Evolutionary conservation across 2,329 filamentous ascomycete species (phyloP), one percentile per base, ranked within the genome.

Genomic region (Claviceps maximensis): DNA sequence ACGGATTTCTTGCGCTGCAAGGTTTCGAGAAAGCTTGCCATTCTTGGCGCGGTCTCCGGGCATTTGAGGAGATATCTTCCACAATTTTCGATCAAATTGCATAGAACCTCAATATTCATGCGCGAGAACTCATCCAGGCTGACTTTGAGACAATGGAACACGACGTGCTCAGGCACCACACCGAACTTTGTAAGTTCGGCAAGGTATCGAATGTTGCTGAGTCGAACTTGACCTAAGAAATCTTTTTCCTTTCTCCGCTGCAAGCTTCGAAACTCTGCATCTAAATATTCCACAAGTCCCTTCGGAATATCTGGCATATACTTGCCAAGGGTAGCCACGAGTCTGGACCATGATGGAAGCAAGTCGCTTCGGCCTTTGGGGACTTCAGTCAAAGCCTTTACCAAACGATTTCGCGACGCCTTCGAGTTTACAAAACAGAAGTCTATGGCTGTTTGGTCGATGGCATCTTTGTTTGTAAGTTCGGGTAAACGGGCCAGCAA

Each of bases 381-480:
- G 15, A 97, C 85, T 59, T 98, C 93, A 47, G 94, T 91, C 47
- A 98, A 74, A 31, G 89, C 87, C 68, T 96, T 97, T 65, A 97
- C 78, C 2, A 98, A 78, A 49, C 93, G 82, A 66, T 98, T 98
- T 33, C 94, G 83, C 0, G 94, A 98, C 10, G 93, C 93, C 65
- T 98, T 98, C 1, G 93, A 98, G 67, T 98, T 98, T 55, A 98
- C 75, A 63, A 96, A 98, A 70, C 93, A 97, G 65, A 98, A 98
- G 63, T 97, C 91, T 56, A 96, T 86, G 8, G 94, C 93, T 47
- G 87, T 83, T 66, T 96, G 85, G 63, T 98, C 93, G 52, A 96
- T 88, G 50, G 83, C 75, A 50, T 98, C 94, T 64, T 96, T 97
- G 63, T 80, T 91, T 40, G 87, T 91, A 51, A 98, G 74, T 56